Evolutionary conservation across 805 yeast genomes (phyloP), one percentile per base, ranked within the genome.

Genomic region (Candida methanosorbosa): DNA sequence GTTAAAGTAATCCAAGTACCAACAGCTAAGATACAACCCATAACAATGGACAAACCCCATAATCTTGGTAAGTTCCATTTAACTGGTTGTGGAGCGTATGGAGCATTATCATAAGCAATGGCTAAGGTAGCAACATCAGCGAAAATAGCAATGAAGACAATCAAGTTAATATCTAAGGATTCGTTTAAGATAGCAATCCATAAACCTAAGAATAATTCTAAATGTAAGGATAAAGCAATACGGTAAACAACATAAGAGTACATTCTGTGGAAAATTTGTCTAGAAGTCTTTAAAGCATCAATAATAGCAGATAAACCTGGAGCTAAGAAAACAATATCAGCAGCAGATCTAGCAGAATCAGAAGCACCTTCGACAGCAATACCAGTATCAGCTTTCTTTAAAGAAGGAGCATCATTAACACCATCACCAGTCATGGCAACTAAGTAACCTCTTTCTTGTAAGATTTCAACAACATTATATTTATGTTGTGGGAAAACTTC

Each of bases 361-460:
- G 95, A 82, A 57, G 95, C 88, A 80, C 95, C 95, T 73, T 86
- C 95, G 65, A 86, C 95, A 59, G 97, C 96, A 73, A 87, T 87
- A 81, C 97, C 97, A 50, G 84, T 78, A 59, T 80, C 87, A 54
- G 94, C 94, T 77, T 86, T 86, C 86, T 86, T 86, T 70, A 86
- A 77, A 48, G 95, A 86, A 58, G 96, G 96, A 56, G 95, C 95
- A 70, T 86, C 96, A 75, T 86, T 86, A 63, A 86, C 95, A 84
- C 96, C 96, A 64, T 86, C 96, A 82, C 96, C 96, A 74, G 96
- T 86, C 96, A 86, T 86, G 68, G 95, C 96, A 70, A 87, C 94
- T 70, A 86, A 76, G 80, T 82, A 85, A 69, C 95, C 95, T 77
- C 95, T 81, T 64, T 80, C 75, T 75, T 86, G 95, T 66, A 86